phyloP scores from a whole-genome alignment of 306 rosid species.

The Rubus parviflorus region DNA sequence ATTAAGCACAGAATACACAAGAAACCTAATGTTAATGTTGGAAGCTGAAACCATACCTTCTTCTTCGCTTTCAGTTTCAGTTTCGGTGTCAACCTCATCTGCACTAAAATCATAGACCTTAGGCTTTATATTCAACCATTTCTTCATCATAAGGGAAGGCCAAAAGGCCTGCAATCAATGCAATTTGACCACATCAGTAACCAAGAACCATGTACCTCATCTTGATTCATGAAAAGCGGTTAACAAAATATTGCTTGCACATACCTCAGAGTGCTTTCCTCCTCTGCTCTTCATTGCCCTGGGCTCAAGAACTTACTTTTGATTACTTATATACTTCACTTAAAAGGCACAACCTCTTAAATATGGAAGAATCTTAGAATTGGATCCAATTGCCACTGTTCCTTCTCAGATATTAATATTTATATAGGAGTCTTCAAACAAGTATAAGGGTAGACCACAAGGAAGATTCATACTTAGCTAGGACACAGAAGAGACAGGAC shows the following conservation, averaged over 20 bases:
- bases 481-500: conserved; percentile 56
- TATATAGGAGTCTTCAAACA: conserved; percentile 24
- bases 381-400: conserved; percentile 33
- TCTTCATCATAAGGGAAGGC: conserved; percentile 98
- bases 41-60: conserved; percentile 57
- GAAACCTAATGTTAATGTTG: conserved; percentile 2
- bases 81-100: conserved; percentile 93
- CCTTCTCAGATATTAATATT: conserved; percentile 15
- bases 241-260: conserved; percentile 19
- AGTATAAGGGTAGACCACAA: conserved; percentile 17
- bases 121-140: conserved; percentile 94
- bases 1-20: conserved; percentile 2
- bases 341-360: conserved; percentile 40
- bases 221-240: conserved; percentile 16
- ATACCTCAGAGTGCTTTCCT: conserved; percentile 82
- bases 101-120: conserved; percentile 88
- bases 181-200: conserved; percentile 24
- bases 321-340: conserved; percentile 27
- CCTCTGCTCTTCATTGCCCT: conserved; percentile 59
- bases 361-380: conserved; percentile 40
- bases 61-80: conserved; percentile 78
- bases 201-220: conserved; percentile 15
- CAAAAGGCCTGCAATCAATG: conserved; percentile 71
- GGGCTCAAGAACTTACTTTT: conserved; percentile 31
- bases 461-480: conserved; percentile 24